phyloP scores from a whole-genome alignment of 306 rosid species.

The Pyrus pyrifolia region DNA sequence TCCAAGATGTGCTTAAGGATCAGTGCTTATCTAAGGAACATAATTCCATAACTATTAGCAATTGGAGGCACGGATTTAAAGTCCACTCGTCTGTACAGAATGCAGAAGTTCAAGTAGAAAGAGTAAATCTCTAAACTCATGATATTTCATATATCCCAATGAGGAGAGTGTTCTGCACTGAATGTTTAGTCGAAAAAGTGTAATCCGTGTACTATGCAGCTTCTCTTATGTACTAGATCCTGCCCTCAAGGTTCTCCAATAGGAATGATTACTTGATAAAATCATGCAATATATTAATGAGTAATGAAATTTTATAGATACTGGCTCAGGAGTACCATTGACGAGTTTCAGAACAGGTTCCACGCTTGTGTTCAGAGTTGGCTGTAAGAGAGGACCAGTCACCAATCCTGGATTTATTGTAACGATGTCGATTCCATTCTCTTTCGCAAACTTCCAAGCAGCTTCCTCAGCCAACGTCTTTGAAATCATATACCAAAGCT shows the following conservation, averaged over 20 bases:
- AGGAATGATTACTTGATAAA: not conserved
- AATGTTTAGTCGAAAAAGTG: not conserved
- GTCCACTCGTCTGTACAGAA: too few species aligned
- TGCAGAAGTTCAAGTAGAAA: not conserved
- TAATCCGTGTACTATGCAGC: not conserved
- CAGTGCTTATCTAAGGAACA: too few species aligned
- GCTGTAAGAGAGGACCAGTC: constrained; percentile 21
- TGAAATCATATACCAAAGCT: constrained; percentile 23
- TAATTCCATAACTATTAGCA: too few species aligned
- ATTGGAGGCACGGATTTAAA: too few species aligned
- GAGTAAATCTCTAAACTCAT: not conserved
- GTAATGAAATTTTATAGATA: not conserved
- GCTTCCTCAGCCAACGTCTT: constrained; percentile 28
- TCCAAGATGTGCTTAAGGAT: too few species aligned
- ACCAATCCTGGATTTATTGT: constrained; percentile 12
- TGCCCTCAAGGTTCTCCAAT: not conserved
- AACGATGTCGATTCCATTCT: constrained; percentile 17
- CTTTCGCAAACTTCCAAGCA: constrained; percentile 26
- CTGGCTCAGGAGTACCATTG: not conserved
- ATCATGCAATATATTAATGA: not conserved
- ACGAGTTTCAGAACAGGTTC: not conserved
- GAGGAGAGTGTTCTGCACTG: not conserved
- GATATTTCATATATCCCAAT: not conserved
- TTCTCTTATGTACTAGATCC: not conserved
- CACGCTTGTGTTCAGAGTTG: constrained; percentile 11